phyloP scores from a whole-genome alignment of 2,329 filamentous ascomycete species.

The Trichoderma koningiopsis region DNA sequence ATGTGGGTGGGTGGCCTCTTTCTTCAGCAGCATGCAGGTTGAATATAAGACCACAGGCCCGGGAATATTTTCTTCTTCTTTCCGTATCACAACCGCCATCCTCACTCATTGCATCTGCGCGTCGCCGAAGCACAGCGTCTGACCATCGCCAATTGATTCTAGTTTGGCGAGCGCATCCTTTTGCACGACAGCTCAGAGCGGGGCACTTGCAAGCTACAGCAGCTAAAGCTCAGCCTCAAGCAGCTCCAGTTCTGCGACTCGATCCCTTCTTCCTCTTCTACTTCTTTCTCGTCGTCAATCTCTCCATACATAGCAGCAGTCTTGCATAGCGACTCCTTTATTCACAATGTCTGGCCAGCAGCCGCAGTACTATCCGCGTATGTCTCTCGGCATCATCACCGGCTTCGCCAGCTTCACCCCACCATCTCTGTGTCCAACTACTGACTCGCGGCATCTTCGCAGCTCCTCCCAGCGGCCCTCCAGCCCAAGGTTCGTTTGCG shows the following conservation, averaged over 20 bases:
- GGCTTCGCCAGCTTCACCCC: background rate
- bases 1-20: background rate
- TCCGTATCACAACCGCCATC: background rate
- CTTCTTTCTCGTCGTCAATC: too few species aligned
- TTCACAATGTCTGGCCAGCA: conserved; percentile 44
- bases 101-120: background rate
- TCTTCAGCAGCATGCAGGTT: background rate
- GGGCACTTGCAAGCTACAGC: conserved; percentile 8
- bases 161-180: background rate
- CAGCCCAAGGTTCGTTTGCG: conserved; percentile 31
- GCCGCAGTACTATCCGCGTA: conserved; percentile 53
- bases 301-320: background rate
- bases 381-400: conserved; percentile 30
- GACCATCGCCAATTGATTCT: background rate
- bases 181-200: conserved; percentile 8
- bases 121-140: background rate
- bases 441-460: conserved; percentile 28
- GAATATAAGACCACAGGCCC: background rate
- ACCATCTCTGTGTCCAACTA: background rate
- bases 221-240: conserved; percentile 7
- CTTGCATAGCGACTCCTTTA: background rate
- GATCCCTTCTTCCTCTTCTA: background rate
- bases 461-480: conserved; percentile 47
- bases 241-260: background rate
- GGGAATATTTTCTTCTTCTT: background rate